These are phyloP conservation scores for Panaeolus cyanescens DNA, from an alignment of 768 basidiomycete genomes.

Conservation along the genomic window DNA sequence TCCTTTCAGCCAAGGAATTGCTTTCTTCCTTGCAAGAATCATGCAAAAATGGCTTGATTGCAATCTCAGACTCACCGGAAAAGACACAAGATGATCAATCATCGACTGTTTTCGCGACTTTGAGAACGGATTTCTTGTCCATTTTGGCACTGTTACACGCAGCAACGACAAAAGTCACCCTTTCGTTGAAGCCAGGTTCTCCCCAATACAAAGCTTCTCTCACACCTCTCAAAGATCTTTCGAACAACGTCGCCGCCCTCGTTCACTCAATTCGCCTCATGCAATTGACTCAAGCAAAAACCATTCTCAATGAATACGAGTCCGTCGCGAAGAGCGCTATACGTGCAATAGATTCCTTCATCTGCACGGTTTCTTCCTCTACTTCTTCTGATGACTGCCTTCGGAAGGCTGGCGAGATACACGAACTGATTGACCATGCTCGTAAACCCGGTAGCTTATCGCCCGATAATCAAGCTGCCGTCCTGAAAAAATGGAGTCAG, in stretches of 20 bases:
- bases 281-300: conserved; percentile 42
- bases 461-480: conserved; percentile 56
- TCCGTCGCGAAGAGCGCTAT: conserved; percentile 43
- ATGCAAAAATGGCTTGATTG: conserved; percentile 37
- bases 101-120: conserved; percentile 31
- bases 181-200: conserved; percentile 60
- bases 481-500: conserved; percentile 49
- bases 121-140: conserved; percentile 59
- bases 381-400: conserved; percentile 42
- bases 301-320: conserved; percentile 46
- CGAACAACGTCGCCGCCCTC: conserved; percentile 48
- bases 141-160: conserved; percentile 60
- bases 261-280: conserved; percentile 53
- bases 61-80: conserved; percentile 22
- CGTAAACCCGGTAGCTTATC: conserved; percentile 52
- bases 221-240: conserved; percentile 54
- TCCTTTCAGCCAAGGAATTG: conserved; percentile 28
- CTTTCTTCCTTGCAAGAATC: conserved; percentile 35
- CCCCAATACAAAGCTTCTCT: conserved; percentile 54
- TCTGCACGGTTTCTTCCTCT: conserved; percentile 41
- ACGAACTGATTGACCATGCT: conserved; percentile 58
- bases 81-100: conserved; percentile 17
- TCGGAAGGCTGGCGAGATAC: conserved; percentile 57
- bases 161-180: conserved; percentile 60
- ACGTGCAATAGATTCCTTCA: conserved; percentile 43